Base-by-base conservation (phyloP, 495 filamentous ascomycete genomes). In the Tuber borchii region DNA sequence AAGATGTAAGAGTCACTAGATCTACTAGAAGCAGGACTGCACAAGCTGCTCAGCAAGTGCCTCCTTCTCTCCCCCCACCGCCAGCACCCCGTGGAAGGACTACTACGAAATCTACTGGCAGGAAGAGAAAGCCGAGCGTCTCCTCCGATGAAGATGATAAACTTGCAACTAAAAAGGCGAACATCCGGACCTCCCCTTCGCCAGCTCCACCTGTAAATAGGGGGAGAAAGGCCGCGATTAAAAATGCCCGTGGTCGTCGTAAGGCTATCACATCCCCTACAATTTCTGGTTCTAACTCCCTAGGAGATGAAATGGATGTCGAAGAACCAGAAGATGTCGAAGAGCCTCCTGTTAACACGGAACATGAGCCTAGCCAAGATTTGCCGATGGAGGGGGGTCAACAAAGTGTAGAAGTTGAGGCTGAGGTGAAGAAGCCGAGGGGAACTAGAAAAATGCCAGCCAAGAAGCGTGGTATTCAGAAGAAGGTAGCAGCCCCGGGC, bases 121-220 rank as follows among this genome's bases (percentile, higher is more conserved):
- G 56, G 56, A 65, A 65, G 56, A 65, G 56, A 65, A 65, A 65
- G 56, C 14, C 56, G 56, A 65, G 56, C 34, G 56, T 65, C 56
- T 65, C 56, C 56, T 34, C 56, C 56, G 56, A 34, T 65, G 56
- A 19, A 34, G 56, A 19, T 34, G 56, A 65, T 65, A 26, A 31
- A 16, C 14, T 65, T 65, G 56, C 56, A 31, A 34, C 26, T 2
- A 65, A 65, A 12, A 65, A 65, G 56, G 56, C 56, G 31, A 65
- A 65, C 26, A 65, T 14, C 56, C 56, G 56, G 56, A 34, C 56
- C 56, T 65, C 56, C 26, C 6, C 56, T 65, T 65, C 56, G 56
- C 26, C 56, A 34, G n/a, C 56, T 65, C 56, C 56, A 19, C 26
- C 26, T 12, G 56, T 65, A 34, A 34, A 31, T 26, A 65, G 56